Percentiles rank a stretch among this genome's conserved stretches.
Evolutionary conservation across 176 grass and related monocot species (phyloP).

Genomic region (Juncus effusus): DNA sequence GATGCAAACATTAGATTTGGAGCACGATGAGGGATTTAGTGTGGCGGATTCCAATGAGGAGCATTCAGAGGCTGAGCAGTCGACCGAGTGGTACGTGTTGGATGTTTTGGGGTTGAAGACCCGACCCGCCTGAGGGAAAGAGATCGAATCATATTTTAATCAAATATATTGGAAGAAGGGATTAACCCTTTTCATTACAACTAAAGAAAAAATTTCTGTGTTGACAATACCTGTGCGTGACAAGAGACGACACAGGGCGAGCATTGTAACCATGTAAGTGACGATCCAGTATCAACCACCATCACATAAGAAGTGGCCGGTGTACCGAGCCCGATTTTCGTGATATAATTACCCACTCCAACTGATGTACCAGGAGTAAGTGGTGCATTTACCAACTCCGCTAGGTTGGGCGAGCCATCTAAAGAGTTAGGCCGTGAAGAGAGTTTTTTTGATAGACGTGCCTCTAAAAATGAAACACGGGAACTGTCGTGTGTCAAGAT

Average conservation of each 20-base stretch:
- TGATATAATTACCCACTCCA: conserved; percentile 81
- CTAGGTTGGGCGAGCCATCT: background rate
- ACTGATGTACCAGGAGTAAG: conserved; percentile 54
- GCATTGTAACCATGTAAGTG: conserved; percentile 84
- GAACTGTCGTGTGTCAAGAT: conserved; percentile 57
- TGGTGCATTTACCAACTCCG: conserved; percentile 23
- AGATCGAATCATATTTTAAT: background rate
- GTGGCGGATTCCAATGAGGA: conserved; percentile 47
- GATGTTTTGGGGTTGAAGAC: conserved; percentile 49
- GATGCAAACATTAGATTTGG: conserved; percentile 45
- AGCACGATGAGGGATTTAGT: conserved; percentile 58
- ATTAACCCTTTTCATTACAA: background rate
- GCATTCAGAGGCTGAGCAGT: conserved; percentile 51
- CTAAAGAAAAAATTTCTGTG: background rate
- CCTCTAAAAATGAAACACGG: conserved; percentile 41
- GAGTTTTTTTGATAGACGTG: conserved; percentile 34
- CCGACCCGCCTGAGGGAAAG: conserved; percentile 38
- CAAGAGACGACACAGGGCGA: conserved; percentile 64
- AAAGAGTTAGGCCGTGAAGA: conserved; percentile 37
- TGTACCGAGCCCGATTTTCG: conserved; percentile 55
- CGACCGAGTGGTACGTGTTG: conserved; percentile 44
- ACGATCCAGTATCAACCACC: conserved; percentile 88
- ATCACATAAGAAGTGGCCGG: conserved; percentile 56
- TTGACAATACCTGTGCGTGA: conserved; percentile 41
- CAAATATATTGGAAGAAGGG: background rate